Conservation (phyloP, 2,329 filamentous ascomycete genomes). For the Microsporum ferrugineum region DNA sequence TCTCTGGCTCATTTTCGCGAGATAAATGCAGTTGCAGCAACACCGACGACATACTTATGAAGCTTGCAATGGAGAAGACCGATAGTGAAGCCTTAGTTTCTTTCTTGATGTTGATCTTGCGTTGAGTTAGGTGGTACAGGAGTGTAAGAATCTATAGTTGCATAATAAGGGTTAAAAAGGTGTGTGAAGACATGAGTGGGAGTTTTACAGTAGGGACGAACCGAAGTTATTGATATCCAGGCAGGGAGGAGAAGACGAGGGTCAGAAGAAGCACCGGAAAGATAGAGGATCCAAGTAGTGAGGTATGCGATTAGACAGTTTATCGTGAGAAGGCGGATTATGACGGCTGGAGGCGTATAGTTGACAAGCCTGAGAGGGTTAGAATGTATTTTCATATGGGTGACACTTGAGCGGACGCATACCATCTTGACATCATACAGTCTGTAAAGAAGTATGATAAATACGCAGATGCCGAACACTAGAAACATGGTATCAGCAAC, state of each 20-base stretch:
- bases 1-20: slow-evolving; percentile 49
- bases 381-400: slow-evolving; percentile 2
- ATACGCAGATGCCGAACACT: slow-evolving; percentile 68
- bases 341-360: slow-evolving; percentile 65
- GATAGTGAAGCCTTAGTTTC: slow-evolving; percentile 67
- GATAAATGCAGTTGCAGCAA: slow-evolving; percentile 56
- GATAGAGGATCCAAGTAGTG: slow-evolving; percentile 58
- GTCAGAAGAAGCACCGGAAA: slow-evolving; percentile 59
- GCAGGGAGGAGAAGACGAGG: slow-evolving; percentile 60
- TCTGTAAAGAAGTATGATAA: slow-evolving; percentile 75
- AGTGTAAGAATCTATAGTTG: slow-evolving; percentile 54
- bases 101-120: slow-evolving; percentile 67
- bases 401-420: slow-evolving; percentile 18
- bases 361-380: slow-evolving; percentile 55
- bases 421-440: slow-evolving; percentile 76
- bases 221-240: slow-evolving; percentile 67
- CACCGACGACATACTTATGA: slow-evolving; percentile 61
- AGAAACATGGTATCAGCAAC: slow-evolving; percentile 5
- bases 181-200: neutral
- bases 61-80: slow-evolving; percentile 65
- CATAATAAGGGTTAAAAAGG: neutral
- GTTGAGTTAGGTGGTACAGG: slow-evolving; percentile 65
- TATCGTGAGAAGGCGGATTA: slow-evolving; percentile 66
- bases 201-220: slow-evolving; percentile 28
- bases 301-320: slow-evolving; percentile 64